Percentiles rank a stretch among this genome's conserved stretches.
These are phyloP conservation scores for Talaromyces wortmannii DNA, from an alignment of 495 filamentous ascomycete genomes.

Conservation along the genomic window DNA sequence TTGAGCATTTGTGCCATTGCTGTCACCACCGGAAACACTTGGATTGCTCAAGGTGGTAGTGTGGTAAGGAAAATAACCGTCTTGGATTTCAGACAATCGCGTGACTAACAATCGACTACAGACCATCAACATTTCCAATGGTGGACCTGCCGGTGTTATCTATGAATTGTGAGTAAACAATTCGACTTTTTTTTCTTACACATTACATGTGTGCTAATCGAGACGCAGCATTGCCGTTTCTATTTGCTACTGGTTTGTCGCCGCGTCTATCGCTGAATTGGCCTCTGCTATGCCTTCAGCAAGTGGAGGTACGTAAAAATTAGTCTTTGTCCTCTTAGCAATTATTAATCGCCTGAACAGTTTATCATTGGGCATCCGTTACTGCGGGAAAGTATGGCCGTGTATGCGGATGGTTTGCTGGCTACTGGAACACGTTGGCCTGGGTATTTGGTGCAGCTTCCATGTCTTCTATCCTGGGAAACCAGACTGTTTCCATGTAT, in stretches of 20 bases:
- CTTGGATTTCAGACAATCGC: neutral
- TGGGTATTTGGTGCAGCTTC: constrained; percentile 62
- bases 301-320: constrained; percentile 45
- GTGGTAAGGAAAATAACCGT: constrained; percentile 19
- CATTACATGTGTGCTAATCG: too few relatives aligned
- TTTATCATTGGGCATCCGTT: constrained; percentile 81
- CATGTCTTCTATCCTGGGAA: constrained; percentile 59
- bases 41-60: constrained; percentile 52
- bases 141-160: constrained; percentile 41
- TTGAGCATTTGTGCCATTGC: constrained; percentile 50
- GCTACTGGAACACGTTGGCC: constrained; percentile 75
- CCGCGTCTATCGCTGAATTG: constrained; percentile 60
- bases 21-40: constrained; percentile 51
- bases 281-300: constrained; percentile 75
- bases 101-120: neutral
- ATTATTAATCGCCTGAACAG: constrained; percentile 1
- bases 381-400: constrained; percentile 67
- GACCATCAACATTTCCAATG: constrained; percentile 25
- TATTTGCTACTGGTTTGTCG: constrained; percentile 44
- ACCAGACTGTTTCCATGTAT: constrained; percentile 64
- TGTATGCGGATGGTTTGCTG: constrained; percentile 67
- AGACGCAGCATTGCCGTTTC: constrained; percentile 34
- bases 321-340: neutral
- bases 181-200: neutral
- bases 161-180: constrained; percentile 41